Evolutionary conservation across 768 basidiomycete genomes (phyloP).

Genomic region (Galerina sulciceps): DNA sequence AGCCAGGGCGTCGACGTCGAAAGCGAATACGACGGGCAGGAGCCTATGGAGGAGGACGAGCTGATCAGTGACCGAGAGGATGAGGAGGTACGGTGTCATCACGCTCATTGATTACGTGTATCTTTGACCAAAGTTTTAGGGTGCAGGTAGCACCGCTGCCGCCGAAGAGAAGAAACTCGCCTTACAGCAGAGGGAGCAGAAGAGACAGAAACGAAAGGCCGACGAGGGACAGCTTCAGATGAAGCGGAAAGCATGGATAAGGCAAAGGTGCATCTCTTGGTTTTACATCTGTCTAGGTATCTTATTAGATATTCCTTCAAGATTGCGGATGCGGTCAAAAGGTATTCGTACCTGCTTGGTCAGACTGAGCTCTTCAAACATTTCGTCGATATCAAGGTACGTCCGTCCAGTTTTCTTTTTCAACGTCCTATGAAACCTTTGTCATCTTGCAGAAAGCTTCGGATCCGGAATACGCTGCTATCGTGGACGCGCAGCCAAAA

Average conservation of each 20-base stretch:
- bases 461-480: too few relatives aligned
- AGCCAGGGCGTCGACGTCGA: constrained; percentile 77
- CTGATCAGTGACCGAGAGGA: constrained; percentile 30
- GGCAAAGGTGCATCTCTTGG: constrained; percentile 59
- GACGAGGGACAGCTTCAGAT: too few relatives aligned
- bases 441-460: too few relatives aligned
- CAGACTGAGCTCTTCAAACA: background rate
- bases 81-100: constrained; percentile 41
- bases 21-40: constrained; percentile 64
- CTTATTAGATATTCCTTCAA: background rate
- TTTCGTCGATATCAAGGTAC: background rate
- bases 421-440: too few relatives aligned
- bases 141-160: too few relatives aligned
- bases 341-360: background rate
- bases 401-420: background rate
- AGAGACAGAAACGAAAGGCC: too few relatives aligned
- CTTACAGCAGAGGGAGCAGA: too few relatives aligned
- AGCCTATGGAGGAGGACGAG: background rate
- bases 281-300: background rate
- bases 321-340: background rate
- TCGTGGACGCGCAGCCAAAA: too few relatives aligned
- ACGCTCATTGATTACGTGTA: constrained; percentile 31
- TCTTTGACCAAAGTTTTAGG: too few relatives aligned
- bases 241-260: constrained; percentile 76
- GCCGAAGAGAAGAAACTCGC: too few relatives aligned